These are phyloP conservation scores for Limtongia smithiae DNA, from an alignment of 805 yeast species.

Conservation along the genomic window DNA sequence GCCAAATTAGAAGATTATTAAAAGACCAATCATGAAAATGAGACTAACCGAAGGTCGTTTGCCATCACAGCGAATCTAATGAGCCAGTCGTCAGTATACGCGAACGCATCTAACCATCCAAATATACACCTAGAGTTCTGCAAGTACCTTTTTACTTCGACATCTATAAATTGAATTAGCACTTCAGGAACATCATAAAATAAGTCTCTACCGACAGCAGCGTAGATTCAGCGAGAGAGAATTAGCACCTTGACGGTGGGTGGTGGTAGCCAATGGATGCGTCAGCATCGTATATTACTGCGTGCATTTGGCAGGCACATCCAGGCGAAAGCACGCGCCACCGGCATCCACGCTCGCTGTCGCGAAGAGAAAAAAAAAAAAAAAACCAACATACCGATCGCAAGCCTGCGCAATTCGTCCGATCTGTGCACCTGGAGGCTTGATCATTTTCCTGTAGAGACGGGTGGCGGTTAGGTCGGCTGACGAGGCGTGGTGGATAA, in stretches of 20 bases:
- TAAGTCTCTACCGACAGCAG: too few relatives aligned
- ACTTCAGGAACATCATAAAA: too few relatives aligned
- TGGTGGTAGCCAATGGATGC: too few relatives aligned
- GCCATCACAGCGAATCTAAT: slow-evolving; percentile 62
- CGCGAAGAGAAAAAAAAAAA: not conserved
- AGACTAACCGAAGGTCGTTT: slow-evolving; percentile 39
- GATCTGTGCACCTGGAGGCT: slow-evolving; percentile 61
- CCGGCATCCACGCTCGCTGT: not conserved
- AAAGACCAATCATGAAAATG: not conserved
- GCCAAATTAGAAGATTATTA: not conserved
- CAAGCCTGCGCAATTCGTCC: slow-evolving; percentile 87
- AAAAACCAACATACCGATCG: slow-evolving; percentile 56
- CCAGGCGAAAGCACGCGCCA: too few relatives aligned
- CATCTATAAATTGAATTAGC: too few relatives aligned
- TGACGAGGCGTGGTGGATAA: too few relatives aligned
- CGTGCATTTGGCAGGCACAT: too few relatives aligned
- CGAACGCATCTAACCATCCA: not conserved
- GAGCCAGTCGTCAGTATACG: slow-evolving; percentile 1
- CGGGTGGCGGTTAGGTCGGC: not conserved
- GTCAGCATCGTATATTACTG: too few relatives aligned
- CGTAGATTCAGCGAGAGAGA: too few relatives aligned
- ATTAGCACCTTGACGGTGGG: too few relatives aligned
- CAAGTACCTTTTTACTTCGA: slow-evolving; percentile 26
- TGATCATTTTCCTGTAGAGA: slow-evolving; percentile 49
- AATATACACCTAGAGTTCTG: too few relatives aligned